Conservation (phyloP, 2,329 filamentous ascomycete species). For the Lasiodiplodia theobromae region DNA sequence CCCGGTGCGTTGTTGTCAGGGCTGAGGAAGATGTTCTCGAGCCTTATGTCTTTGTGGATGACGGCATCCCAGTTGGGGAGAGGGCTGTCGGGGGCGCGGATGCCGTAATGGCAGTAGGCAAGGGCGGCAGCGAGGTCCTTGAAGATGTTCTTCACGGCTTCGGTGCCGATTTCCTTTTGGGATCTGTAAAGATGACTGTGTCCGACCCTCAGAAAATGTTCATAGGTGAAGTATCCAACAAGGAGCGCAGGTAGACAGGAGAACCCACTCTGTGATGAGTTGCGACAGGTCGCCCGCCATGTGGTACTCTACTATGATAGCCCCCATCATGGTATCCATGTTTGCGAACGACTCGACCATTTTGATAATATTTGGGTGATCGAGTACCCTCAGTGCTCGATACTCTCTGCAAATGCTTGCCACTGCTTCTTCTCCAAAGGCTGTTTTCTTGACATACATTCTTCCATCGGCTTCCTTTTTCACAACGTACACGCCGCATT, state of each 20-base stretch:
- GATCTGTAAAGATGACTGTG: no score
- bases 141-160: background rate
- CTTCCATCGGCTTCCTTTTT: background rate
- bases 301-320: background rate
- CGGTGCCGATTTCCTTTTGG: no score
- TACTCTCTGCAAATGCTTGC: background rate
- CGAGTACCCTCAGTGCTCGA: background rate
- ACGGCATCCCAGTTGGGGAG: background rate
- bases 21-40: background rate
- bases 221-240: no score
- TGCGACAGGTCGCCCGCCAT: background rate
- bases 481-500: background rate
- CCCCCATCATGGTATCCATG: background rate
- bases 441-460: background rate
- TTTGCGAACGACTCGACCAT: background rate
- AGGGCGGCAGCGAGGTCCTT: background rate
- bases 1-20: background rate
- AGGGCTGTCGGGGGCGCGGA: background rate
- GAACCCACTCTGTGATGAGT: background rate
- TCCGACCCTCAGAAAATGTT: background rate
- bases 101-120: background rate
- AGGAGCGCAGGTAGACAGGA: background rate
- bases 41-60: background rate
- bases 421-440: background rate
- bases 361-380: background rate